Conservation (phyloP, 257 asterid species). For the Fraxinus pennsylvanica region DNA sequence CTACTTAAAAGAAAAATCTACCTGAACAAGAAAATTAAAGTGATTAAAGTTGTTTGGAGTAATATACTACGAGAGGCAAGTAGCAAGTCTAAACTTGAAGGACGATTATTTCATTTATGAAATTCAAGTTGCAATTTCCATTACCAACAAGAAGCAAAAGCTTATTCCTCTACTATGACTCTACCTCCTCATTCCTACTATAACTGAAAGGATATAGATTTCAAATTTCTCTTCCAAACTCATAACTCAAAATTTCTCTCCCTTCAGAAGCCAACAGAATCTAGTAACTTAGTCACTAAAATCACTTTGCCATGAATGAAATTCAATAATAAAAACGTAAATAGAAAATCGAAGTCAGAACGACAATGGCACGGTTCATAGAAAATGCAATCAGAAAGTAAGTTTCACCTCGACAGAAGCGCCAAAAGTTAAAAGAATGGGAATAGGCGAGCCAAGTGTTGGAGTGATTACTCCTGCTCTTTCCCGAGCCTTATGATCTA, state of each 20-base stretch:
- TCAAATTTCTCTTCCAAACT: not conserved
- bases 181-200: no score
- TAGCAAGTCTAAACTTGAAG: no score
- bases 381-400: constrained; percentile 19
- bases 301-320: not conserved
- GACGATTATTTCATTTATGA: no score
- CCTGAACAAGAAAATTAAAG: no score
- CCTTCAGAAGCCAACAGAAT: not conserved
- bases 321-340: constrained; percentile 5
- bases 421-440: constrained; percentile 81
- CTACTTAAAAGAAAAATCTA: no score
- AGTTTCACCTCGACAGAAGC: constrained; percentile 87
- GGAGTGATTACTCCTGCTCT: constrained; percentile 86
- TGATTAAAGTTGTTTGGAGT: no score
- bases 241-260: no score
- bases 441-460: constrained; percentile 84
- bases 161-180: no score
- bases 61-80: no score
- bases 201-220: no score
- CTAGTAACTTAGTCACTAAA: not conserved
- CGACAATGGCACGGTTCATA: constrained; percentile 6
- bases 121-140: no score
- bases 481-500: constrained; percentile 97
- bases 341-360: not conserved
- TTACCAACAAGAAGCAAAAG: no score